Base-by-base conservation (phyloP, 495 filamentous ascomycete genomes). In the Penicillium nucicola region DNA sequence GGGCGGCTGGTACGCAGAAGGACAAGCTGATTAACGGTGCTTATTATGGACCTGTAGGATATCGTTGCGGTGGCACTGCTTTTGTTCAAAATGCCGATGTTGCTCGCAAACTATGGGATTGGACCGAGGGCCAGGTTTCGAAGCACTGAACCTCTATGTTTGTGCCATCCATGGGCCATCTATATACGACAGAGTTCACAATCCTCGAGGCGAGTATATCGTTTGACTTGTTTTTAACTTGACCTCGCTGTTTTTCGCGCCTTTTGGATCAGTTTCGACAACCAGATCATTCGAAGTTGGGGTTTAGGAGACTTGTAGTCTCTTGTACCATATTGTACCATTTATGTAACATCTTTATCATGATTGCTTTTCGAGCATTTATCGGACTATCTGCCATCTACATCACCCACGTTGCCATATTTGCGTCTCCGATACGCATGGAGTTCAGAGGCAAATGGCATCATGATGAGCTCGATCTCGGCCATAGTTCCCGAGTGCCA, bases 11-110 rank as follows among this genome's bases (percentile, higher is more conserved):
- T 0, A 57, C 53, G 10, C 32, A 50, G 7, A 55, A 60, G 44
- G 55, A 59, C 12, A 60, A 69, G 0, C 19, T 86, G 6, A 48
- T 61, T 9, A 80, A 70, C 31, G 82, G 82, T 0, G 75, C 64
- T 13, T 87, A 80, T 58, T 87, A 85, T 61, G 71, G 70, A 39
- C 83, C 81, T 4, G 62, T 86, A 37, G 82, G 78, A 6, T 60
- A 66, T 12, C 53, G 57, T 32, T 71, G 67, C 25, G 58, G 58
- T 8, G 66, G 68, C 0, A 68, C 59, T 33, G 58, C 62, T 45
- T 62, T 65, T 42, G 75, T 69, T 2, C 66, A 56, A 28, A 70
- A 88, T 57, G 61, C 64, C 1, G 70, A 69, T 11, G 52, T 85
- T 58, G 79, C 72, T 5, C 60, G 52, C 34, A 68, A 67, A 57